These are phyloP conservation scores for Phaeosphaeria sp. DNA, from an alignment of 2,329 filamentous ascomycete species.

Conservation along the genomic window DNA sequence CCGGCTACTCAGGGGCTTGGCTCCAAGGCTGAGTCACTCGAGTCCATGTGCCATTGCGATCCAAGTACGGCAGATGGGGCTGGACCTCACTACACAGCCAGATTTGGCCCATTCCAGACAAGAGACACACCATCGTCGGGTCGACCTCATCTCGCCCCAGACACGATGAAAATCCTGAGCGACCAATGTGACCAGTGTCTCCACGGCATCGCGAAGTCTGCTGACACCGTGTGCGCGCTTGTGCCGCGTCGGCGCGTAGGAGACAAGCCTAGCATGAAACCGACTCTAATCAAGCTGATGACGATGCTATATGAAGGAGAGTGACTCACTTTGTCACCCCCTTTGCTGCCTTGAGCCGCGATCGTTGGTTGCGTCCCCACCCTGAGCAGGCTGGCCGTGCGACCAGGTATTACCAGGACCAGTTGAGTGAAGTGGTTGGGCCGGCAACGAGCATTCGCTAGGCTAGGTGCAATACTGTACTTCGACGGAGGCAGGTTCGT, in stretches of 20 bases:
- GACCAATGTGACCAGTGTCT: constrained; percentile 27
- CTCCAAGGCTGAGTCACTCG: constrained; percentile 38
- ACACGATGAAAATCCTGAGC: constrained; percentile 18
- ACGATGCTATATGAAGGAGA: constrained; percentile 8
- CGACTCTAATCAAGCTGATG: constrained; percentile 15
- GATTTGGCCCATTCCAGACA: constrained; percentile 15
- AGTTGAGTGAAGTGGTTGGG: constrained; percentile 1
- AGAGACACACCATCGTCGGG: constrained; percentile 16
- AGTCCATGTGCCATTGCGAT: constrained; percentile 9
- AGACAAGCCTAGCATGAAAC: constrained; percentile 8
- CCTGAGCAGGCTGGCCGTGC: neutral
- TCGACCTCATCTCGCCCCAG: constrained; percentile 12
- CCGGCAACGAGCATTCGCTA: constrained; percentile 8
- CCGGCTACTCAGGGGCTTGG: constrained; percentile 21
- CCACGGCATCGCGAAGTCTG: constrained; percentile 27
- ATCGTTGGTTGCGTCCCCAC: too few relatives aligned
- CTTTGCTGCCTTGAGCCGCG: constrained; percentile 17
- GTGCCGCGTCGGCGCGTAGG: constrained; percentile 20
- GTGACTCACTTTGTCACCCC: constrained; percentile 16
- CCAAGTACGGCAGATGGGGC: constrained; percentile 7
- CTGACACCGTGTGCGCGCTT: constrained; percentile 35
- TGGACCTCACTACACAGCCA: neutral
- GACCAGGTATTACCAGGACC: neutral
- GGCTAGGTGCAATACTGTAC: constrained; percentile 1
- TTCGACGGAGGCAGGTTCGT: constrained; percentile 4